Conservation (phyloP, 1,284 basidiomycete species). For the Thelephora terrestris region DNA sequence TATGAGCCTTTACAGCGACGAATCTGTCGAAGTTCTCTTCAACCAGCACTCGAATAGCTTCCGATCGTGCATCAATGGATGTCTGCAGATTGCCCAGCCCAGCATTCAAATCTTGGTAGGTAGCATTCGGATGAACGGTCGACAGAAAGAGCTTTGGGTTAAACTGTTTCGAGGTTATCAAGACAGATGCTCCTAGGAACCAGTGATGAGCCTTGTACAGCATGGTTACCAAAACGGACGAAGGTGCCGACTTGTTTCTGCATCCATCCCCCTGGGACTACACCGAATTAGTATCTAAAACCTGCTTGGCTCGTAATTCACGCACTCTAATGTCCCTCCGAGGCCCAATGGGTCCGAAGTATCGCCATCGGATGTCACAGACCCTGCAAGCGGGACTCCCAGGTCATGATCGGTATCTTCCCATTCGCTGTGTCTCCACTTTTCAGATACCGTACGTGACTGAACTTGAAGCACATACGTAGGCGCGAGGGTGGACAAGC, state of each 20-base stretch:
- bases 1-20: constrained; percentile 94
- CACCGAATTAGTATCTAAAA: constrained; percentile 5
- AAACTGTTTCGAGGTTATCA: constrained; percentile 89
- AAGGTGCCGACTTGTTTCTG: constrained; percentile 59
- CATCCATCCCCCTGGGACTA: constrained; percentile 59
- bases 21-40: constrained; percentile 99
- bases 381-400: constrained; percentile 54
- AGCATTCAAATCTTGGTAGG: constrained; percentile 80
- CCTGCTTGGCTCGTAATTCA: constrained; percentile 7
- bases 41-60: constrained; percentile 89
- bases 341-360: constrained; percentile 65
- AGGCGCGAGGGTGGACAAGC: constrained; percentile 57
- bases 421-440: constrained; percentile 46
- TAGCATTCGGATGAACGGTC: constrained; percentile 90
- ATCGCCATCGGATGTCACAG: constrained; percentile 44
- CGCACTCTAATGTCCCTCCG: constrained; percentile 53
- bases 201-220: not conserved
- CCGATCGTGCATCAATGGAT: constrained; percentile 81
- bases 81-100: constrained; percentile 66
- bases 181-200: constrained; percentile 63
- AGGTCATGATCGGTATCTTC: constrained; percentile 73
- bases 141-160: constrained; percentile 93
- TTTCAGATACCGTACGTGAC: not conserved
- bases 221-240: not conserved
- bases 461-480: constrained; percentile 32